Conservation (phyloP, 176 grass and related monocot genomes). For the Thinopyrum elongatum region DNA sequence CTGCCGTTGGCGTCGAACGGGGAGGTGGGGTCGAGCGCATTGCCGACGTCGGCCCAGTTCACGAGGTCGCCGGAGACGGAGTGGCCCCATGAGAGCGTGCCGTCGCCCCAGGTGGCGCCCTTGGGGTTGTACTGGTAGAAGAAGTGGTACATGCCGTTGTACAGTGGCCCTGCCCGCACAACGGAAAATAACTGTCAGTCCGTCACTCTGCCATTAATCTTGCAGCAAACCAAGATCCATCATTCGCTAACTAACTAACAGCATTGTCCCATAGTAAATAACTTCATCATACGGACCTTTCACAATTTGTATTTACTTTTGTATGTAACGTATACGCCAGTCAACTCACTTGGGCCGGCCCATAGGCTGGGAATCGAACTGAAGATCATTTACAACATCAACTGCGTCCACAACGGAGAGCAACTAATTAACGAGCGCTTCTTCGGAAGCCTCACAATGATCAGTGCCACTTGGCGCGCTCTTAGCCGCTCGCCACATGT, state of each 20-base stretch:
- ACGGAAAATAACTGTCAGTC: neutral
- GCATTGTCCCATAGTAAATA: neutral
- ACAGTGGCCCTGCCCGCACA: conserved; percentile 55
- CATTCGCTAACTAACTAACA: neutral
- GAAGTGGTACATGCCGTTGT: conserved; percentile 77
- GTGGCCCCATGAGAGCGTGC: conserved; percentile 77
- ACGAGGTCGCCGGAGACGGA: conserved; percentile 76
- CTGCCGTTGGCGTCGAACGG: conserved; percentile 69
- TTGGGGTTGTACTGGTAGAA: conserved; percentile 92
- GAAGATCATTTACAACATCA: too few species aligned
- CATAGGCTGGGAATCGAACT: too few species aligned
- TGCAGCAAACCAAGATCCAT: neutral
- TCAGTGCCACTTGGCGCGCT: too few species aligned
- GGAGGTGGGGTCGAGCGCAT: conserved; percentile 46
- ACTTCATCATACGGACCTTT: too few species aligned
- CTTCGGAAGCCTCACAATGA: too few species aligned
- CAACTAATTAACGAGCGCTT: too few species aligned
- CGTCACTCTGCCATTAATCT: neutral
- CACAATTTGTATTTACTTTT: too few species aligned
- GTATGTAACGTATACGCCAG: too few species aligned
- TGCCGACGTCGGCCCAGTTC: conserved; percentile 55
- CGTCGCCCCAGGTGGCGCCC: conserved; percentile 57
- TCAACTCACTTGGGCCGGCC: too few species aligned
- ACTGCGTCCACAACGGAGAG: too few species aligned
- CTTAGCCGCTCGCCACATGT: too few species aligned